A percentile compares a stretch with the other conserved stretches of the same genome.
Evolutionary conservation across 2,329 filamentous ascomycete genomes (phyloP).

Genomic region (Helotiales sp.): DNA sequence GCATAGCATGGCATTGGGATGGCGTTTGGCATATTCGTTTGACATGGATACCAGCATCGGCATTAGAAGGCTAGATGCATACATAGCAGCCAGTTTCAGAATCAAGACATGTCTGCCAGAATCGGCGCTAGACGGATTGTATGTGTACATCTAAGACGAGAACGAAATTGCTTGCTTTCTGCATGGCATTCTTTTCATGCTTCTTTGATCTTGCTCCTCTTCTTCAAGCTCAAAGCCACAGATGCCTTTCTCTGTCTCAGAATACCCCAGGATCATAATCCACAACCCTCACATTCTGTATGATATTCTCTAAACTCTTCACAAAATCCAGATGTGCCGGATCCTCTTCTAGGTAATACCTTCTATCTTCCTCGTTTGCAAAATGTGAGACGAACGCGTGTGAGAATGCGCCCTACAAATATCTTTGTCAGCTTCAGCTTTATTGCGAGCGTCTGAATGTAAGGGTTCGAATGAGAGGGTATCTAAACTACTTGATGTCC

Average conservation of each 20-base stretch:
- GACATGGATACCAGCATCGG: conserved; percentile 27
- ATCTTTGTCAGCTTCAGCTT: not conserved
- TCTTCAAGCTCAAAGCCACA: not conserved
- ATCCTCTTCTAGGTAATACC: conserved; percentile 68
- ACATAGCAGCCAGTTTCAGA: conserved; percentile 12
- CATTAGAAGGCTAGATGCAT: conserved; percentile 17
- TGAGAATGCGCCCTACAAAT: conserved; percentile 57
- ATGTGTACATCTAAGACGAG: not conserved
- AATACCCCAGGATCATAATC: conserved; percentile 59
- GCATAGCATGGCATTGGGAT: conserved; percentile 31
- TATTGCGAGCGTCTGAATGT: not conserved
- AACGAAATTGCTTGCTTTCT: not conserved
- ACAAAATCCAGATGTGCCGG: conserved; percentile 62
- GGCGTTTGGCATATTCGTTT: conserved; percentile 30
- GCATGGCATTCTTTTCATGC: not conserved
- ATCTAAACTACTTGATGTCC: conserved; percentile 52
- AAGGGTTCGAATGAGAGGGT: conserved; percentile 2
- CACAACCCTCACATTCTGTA: conserved; percentile 57
- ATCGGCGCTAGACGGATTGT: not conserved
- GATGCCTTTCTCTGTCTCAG: conserved; percentile 23
- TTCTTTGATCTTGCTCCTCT: not conserved
- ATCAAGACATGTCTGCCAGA: not conserved
- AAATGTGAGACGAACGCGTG: conserved; percentile 73
- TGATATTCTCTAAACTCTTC: conserved; percentile 45
- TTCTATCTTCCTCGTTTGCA: conserved; percentile 59